Evolutionary conservation across 2,329 filamentous ascomycete genomes (phyloP), one percentile per base, ranked within the genome.

Genomic region (Epicoccum sorghinum): DNA sequence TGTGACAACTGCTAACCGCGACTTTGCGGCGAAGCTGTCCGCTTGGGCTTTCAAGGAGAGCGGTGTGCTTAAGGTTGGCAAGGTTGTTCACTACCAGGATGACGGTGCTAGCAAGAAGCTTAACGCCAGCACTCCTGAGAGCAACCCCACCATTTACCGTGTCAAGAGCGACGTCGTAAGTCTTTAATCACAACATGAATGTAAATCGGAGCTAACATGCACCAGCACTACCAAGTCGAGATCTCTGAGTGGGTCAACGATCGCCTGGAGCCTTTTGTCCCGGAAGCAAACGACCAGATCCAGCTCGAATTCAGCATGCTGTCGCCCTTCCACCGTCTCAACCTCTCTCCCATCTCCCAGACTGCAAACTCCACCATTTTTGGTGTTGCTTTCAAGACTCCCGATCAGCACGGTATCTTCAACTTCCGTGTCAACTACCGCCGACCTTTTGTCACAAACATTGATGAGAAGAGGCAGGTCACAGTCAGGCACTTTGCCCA

Each of bases 261-360:
- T 73, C 84, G 86, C 70, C 96, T 88, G 80, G 77, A 80, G 5
- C 89, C 93, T 40, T 97, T 92, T 78, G 80, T 80, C 36, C 80
- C 89, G 18, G 87, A 91, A 22, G 71, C 82, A 7, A 81, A 78
- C 58, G 95, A 99, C 73, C 82, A 81, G 25, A 73, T 99, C 30
- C 95, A 99, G 77, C 90, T 99, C 58, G 95, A 99, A 77, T 97
- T 98, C 82, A 93, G 88, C 79, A 99, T 98, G 95, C 89, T 99
- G 41, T 97, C 93, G 1, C 93, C 95, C 52, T 98, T 97, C 86
- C 89, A 97, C 79, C 93, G 95, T 37, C 83, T 98, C 30, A 82
- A 86, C 55, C 86, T 99, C 29, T 67, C 79, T 7, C 83, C 85
- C 0, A 65, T 78, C 41, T 75, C 77, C 29, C 81, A 80, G 24